phyloP scores from a whole-genome alignment of 805 yeast genomes.

The Wickerhamomyces sydowiorum region DNA sequence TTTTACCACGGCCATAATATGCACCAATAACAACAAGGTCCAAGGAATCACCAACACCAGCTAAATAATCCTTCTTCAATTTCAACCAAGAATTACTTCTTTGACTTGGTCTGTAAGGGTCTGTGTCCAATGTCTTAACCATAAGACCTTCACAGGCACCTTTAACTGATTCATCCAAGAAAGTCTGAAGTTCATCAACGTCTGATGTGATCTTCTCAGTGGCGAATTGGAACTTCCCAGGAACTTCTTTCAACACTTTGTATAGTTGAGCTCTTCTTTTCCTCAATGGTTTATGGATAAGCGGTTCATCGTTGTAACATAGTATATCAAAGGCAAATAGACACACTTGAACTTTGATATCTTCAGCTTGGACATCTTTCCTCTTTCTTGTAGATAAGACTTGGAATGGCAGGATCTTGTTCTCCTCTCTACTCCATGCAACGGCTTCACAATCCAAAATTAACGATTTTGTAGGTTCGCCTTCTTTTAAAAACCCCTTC shows the following conservation, averaged over 20 bases:
- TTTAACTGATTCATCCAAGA: slow-evolving; percentile 83
- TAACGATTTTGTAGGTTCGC: slow-evolving; percentile 41
- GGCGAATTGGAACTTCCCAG: slow-evolving; percentile 82
- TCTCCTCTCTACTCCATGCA: slow-evolving; percentile 81
- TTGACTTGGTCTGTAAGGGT: slow-evolving; percentile 91
- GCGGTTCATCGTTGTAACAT: slow-evolving; percentile 65
- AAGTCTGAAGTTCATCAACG: slow-evolving; percentile 68
- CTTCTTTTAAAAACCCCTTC: slow-evolving; percentile 44
- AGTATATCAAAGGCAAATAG: slow-evolving; percentile 87
- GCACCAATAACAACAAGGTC: slow-evolving; percentile 95
- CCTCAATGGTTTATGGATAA: slow-evolving; percentile 58
- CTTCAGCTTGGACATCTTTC: slow-evolving; percentile 83
- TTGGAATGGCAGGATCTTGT: slow-evolving; percentile 91
- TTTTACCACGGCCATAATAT: slow-evolving; percentile 86
- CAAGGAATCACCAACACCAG: slow-evolving; percentile 93
- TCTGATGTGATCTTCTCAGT: slow-evolving; percentile 65
- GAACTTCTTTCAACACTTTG: slow-evolving; percentile 50
- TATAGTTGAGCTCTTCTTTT: slow-evolving; percentile 64
- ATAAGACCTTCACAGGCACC: slow-evolving; percentile 93
- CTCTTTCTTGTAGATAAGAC: slow-evolving; percentile 89
- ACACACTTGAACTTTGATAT: slow-evolving; percentile 87
- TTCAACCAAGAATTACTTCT: slow-evolving; percentile 95
- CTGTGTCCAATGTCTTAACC: slow-evolving; percentile 85
- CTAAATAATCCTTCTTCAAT: slow-evolving; percentile 88
- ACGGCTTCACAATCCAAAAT: slow-evolving; percentile 96